Evolutionary conservation across 2,329 filamentous ascomycete genomes (phyloP).

Genomic region (Beauveria caledonica): DNA sequence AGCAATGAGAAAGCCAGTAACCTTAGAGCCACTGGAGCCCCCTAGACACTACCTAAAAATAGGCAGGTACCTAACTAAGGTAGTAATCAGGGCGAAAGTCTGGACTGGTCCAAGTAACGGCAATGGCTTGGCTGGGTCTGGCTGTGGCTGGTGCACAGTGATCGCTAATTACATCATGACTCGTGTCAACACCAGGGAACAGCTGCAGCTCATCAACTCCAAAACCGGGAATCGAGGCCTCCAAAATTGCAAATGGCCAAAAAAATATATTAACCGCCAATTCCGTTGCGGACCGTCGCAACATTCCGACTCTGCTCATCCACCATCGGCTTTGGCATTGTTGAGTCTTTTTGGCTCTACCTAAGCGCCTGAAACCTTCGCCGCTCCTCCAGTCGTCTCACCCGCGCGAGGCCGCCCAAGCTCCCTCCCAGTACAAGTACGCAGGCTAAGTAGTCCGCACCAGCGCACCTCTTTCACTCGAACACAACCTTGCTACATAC

Average conservation of each 20-base stretch:
- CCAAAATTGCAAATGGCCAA: not conserved
- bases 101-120: not conserved
- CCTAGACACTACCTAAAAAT: too few species aligned
- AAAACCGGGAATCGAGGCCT: conserved; percentile 1
- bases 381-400: conserved; percentile 2
- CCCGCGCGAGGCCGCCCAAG: not conserved
- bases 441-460: not conserved
- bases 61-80: too few species aligned
- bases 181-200: not conserved
- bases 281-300: not conserved
- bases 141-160: not conserved
- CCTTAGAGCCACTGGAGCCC: too few species aligned
- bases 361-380: conserved; percentile 9
- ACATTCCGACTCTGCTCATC: not conserved
- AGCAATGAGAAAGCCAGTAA: too few species aligned
- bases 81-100: not conserved
- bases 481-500: not conserved
- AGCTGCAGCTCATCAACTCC: not conserved
- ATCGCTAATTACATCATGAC: conserved; percentile 11
- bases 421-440: not conserved
- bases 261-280: not conserved
- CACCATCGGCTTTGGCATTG: not conserved
- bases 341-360: not conserved
- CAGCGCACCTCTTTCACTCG: not conserved
- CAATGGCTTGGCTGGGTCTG: not conserved